A percentile compares a stretch with the other conserved stretches of the same genome.
Conservation (phyloP, 768 basidiomycete species). For the Pisolithus tinctorius region DNA sequence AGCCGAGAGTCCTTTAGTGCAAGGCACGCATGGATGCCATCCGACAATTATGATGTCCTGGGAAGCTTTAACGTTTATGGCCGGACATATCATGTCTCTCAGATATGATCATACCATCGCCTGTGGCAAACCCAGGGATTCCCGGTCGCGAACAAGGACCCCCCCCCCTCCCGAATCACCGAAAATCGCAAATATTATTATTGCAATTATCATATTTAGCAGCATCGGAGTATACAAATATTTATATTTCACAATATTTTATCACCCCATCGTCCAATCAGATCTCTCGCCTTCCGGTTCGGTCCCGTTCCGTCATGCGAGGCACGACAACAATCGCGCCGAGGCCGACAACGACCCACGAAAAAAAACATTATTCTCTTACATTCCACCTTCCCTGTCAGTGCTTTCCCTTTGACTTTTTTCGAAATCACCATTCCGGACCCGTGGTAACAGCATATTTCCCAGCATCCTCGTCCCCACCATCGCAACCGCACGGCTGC, state of each 20-base stretch:
- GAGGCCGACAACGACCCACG: background rate
- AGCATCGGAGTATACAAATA: background rate
- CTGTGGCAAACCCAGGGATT: slow-evolving; percentile 21
- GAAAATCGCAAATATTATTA: background rate
- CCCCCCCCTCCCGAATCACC: background rate
- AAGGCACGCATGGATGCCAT: slow-evolving; percentile 16
- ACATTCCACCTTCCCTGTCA: background rate
- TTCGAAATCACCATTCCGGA: background rate
- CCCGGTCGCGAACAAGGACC: slow-evolving; percentile 33
- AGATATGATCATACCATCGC: slow-evolving; percentile 3
- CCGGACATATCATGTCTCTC: slow-evolving; percentile 19
- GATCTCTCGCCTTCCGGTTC: slow-evolving; percentile 1
- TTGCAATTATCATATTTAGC: background rate
- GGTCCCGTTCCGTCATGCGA: slow-evolving; percentile 8
- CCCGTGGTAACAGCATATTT: background rate
- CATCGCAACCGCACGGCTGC: background rate
- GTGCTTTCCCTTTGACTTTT: background rate
- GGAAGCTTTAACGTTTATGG: slow-evolving; percentile 27
- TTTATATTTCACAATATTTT: background rate
- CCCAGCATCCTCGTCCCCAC: background rate
- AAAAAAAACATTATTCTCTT: background rate
- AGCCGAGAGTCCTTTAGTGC: slow-evolving; percentile 2
- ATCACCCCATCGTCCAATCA: slow-evolving; percentile 3
- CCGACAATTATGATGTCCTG: slow-evolving; percentile 21
- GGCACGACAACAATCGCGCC: background rate